Percentiles rank a stretch among this genome's conserved stretches.
These are phyloP conservation scores for Fusarium tuaranense DNA, from an alignment of 2,329 filamentous ascomycete species.

Conservation along the genomic window DNA sequence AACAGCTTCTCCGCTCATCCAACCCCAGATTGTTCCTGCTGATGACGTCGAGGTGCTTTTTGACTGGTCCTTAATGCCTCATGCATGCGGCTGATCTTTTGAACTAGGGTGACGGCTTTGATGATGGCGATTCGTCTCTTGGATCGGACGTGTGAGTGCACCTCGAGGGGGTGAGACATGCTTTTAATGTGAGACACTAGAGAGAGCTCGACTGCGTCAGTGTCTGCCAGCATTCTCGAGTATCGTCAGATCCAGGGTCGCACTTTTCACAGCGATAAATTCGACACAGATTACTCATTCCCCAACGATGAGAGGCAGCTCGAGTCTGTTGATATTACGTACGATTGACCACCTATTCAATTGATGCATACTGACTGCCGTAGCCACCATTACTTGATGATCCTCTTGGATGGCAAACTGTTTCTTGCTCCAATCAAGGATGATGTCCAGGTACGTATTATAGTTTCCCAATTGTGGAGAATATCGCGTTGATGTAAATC, in stretches of 20 bases:
- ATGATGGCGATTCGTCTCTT: constrained; percentile 2
- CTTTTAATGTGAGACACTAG: not conserved
- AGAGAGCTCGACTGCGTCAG: constrained; percentile 21
- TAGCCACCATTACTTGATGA: constrained; percentile 20
- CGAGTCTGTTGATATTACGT: constrained; percentile 24
- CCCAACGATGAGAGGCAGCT: constrained; percentile 25
- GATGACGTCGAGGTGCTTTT: not conserved
- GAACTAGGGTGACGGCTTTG: not conserved
- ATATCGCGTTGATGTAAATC: not conserved
- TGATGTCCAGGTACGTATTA: not conserved
- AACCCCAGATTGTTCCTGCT: not conserved
- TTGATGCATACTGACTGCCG: not conserved
- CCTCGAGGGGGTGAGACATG: too few species aligned
- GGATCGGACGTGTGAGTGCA: not conserved
- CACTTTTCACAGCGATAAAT: constrained; percentile 30
- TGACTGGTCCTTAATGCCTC: not conserved
- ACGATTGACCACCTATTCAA: not conserved
- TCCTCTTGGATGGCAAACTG: constrained; percentile 8
- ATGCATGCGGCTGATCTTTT: not conserved
- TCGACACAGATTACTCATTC: constrained; percentile 14
- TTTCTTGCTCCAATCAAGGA: constrained; percentile 13
- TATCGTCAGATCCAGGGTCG: constrained; percentile 27
- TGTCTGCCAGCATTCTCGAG: constrained; percentile 20
- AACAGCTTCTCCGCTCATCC: not conserved
- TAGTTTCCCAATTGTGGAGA: not conserved